phyloP scores from a whole-genome alignment of 768 basidiomycete species.

The Cyclocybe aegerita region DNA sequence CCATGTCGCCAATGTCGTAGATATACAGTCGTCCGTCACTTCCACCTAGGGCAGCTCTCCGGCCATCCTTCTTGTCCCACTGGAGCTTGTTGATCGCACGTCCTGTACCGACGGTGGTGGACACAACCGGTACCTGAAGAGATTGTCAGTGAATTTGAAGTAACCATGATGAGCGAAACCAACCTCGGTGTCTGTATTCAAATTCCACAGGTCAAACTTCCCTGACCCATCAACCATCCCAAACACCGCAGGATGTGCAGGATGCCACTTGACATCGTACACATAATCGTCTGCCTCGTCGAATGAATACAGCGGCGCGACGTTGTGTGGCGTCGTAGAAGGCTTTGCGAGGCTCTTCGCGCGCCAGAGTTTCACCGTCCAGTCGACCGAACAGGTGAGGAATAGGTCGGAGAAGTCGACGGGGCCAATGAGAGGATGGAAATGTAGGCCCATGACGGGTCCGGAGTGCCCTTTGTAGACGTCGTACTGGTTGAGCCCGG shows the following conservation, averaged over 20 bases:
- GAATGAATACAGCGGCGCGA: slow-evolving; percentile 88
- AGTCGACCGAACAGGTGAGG: slow-evolving; percentile 90
- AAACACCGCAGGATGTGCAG: slow-evolving; percentile 90
- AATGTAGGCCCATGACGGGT: slow-evolving; percentile 91
- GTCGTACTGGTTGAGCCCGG: slow-evolving; percentile 90
- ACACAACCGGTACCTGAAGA: slow-evolving; percentile 84
- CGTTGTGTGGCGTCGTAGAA: slow-evolving; percentile 53
- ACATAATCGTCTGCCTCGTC: slow-evolving; percentile 99
- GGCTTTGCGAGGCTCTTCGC: slow-evolving; percentile 77
- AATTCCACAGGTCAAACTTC: slow-evolving; percentile 96
- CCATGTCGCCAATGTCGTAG: slow-evolving; percentile 93
- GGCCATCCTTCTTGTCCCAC: slow-evolving; percentile 94
- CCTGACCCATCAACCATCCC: slow-evolving; percentile 94
- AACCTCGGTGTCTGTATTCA: slow-evolving; percentile 97
- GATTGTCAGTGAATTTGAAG: background rate
- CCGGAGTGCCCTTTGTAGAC: slow-evolving; percentile 92
- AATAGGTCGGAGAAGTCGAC: slow-evolving; percentile 97
- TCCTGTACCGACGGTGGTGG: slow-evolving; percentile 74
- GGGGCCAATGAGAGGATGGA: slow-evolving; percentile 88
- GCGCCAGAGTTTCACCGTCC: slow-evolving; percentile 98
- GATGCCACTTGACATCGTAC: slow-evolving; percentile 98
- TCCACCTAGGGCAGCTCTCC: slow-evolving; percentile 86
- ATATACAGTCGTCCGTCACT: slow-evolving; percentile 92
- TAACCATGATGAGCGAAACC: slow-evolving; percentile 22
- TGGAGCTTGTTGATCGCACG: slow-evolving; percentile 93